phyloP scores from a whole-genome alignment of 164 flowering plant genomes.

The Vitis rotundifolia region DNA sequence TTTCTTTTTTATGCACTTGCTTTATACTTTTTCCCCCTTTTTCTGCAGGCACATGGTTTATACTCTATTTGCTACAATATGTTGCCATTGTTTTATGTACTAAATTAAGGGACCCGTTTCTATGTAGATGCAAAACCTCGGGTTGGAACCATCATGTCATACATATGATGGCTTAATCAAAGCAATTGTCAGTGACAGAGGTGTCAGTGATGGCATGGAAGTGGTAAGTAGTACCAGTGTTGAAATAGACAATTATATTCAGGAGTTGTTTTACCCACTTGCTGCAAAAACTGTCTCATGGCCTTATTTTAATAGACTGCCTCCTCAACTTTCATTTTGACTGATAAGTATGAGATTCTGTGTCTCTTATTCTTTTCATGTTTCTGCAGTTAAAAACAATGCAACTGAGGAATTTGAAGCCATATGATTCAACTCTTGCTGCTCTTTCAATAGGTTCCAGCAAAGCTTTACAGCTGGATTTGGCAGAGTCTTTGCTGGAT shows the following conservation, averaged over 20 bases:
- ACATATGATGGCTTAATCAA: conserved; percentile 64
- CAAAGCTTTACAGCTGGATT: conserved; percentile 60
- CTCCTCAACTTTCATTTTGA: neutral
- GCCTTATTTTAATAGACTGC: neutral
- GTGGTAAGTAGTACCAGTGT: conserved; percentile 44
- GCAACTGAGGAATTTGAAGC: conserved; percentile 61
- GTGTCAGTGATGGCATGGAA: conserved; percentile 48
- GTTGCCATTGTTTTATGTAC: neutral
- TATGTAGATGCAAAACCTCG: conserved; percentile 72
- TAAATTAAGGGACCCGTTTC: conserved; percentile 6
- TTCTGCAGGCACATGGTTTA: neutral
- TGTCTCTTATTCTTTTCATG: neutral
- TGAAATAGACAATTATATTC: too few relatives aligned
- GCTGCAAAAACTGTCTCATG: neutral
- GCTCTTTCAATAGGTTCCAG: conserved; percentile 63
- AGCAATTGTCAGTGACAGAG: conserved; percentile 48
- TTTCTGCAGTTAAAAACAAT: conserved; percentile 63
- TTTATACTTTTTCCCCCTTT: neutral
- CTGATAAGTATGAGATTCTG: neutral
- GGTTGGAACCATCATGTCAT: conserved; percentile 62
- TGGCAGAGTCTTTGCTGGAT: conserved; percentile 71
- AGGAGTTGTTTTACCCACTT: neutral
- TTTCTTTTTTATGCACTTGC: neutral
- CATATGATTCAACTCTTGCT: conserved; percentile 62
- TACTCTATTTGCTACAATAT: too few relatives aligned